Base-by-base conservation (phyloP, 257 asterid species). In the Nicotiana undulata region DNA sequence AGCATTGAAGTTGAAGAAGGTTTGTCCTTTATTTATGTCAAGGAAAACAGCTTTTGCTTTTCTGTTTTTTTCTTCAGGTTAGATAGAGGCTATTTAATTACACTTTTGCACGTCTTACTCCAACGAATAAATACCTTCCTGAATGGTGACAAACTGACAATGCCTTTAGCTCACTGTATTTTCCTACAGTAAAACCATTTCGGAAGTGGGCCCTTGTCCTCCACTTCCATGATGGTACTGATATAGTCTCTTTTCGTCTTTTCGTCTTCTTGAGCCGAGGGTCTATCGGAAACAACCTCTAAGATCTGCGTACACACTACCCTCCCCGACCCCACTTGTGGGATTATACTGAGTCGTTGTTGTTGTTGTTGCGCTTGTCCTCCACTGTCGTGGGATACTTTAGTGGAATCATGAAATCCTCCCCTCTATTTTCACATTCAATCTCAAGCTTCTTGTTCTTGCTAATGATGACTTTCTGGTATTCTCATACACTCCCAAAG, bases 1-100 rank as follows among this genome's bases (percentile, higher is more conserved):
- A 93, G 90, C 88, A 84, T 91, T 37, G 98, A 95, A 90, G 92
- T 88, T 79, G 97, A 91, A 87, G 98, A 92, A 92, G 98, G 99
- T 95, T 81, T 80, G 92, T 3, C 49, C 81, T 82, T 75, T 77
- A 65, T 75, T 81, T 77, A 40, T 79, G 70, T 15, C 20, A 80
- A 24, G 24, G 24, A 53, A 18, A 70, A 20, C 58, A n/a, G 7
- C 22, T 70, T 70, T 56, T 68, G n/a, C 1, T 70, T 40, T 11
- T 68, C 31, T n/a, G 58, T 55, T 49, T 20, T 59, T 20, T 53
- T 44, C n/a, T 56, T 51, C 49, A 7, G 15, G 22, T 13, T 51
- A 51, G 17, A 12, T 51, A 70, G 24, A 4, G 20, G 20, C 60
- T 24, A 6, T 46, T 13, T 72, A 3, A 6, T 72, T 13, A 72